Evolutionary conservation across 371 early-diverging fungal genomes (phyloP).

Genomic region (Mucor lusitanicus): DNA sequence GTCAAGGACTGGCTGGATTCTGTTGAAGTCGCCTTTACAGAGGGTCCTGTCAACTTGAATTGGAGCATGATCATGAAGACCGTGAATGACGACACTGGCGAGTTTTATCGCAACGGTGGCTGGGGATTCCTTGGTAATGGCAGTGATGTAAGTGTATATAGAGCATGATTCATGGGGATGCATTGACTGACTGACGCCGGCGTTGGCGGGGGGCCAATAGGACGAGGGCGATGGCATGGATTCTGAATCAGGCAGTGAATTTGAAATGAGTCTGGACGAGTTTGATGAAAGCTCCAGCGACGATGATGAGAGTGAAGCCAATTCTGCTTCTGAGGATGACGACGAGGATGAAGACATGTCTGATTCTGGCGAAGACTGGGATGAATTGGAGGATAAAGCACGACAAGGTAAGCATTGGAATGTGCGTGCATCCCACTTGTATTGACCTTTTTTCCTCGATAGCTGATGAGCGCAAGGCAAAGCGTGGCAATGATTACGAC

Average conservation of each 20-base stretch:
- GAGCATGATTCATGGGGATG: background rate
- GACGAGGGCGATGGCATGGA: constrained; percentile 49
- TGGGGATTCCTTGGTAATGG: constrained; percentile 93
- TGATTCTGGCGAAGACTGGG: constrained; percentile 80
- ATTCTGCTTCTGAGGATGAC: constrained; percentile 65
- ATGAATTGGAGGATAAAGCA: constrained; percentile 80
- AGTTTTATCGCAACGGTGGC: constrained; percentile 96
- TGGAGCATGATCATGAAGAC: constrained; percentile 99
- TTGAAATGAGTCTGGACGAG: constrained; percentile 55
- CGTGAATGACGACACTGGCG: constrained; percentile 94
- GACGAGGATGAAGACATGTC: constrained; percentile 62
- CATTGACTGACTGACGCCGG: background rate
- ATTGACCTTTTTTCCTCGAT: no score
- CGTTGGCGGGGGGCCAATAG: no score
- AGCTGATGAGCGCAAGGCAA: constrained; percentile 64
- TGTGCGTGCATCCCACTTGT: no score
- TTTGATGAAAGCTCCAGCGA: constrained; percentile 63
- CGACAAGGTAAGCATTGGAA: constrained; percentile 46
- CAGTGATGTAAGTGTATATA: constrained; percentile 38
- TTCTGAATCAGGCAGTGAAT: constrained; percentile 66
- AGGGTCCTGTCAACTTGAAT: constrained; percentile 97
- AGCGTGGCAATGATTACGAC: constrained; percentile 47
- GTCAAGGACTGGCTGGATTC: constrained; percentile 99
- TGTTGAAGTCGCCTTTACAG: constrained; percentile 94
- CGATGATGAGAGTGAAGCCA: constrained; percentile 67